Evolutionary conservation across 129 eudicot species (phyloP), one percentile per base, ranked within the genome.

Genomic region (Flaveria bidentis): DNA sequence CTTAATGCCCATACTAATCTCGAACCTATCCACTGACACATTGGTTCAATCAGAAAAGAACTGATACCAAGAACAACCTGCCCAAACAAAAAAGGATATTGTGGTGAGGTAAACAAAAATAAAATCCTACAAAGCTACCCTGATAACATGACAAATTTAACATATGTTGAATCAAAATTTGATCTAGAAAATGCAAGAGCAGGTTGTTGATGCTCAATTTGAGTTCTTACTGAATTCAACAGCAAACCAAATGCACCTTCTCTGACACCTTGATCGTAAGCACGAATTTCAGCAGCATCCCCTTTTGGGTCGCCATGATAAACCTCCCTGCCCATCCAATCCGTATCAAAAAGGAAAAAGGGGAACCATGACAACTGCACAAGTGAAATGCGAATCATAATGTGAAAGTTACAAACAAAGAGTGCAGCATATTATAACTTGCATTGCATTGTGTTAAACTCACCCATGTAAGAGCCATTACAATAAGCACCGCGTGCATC

Each of bases 231-330:
- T 61, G 97, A 93, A 82, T 93, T 93, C 88, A 93, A 85, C 84
- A 93, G 96, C 91, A 93, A 87, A 85, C 98, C 98, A 84, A 93
- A 86, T 81, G 98, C 97, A 87, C 98, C 98, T 90, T 90, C 96
- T 93, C 98, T 82, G 83, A 93, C 98, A 83, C 98, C 98, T 73
- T 88, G 82, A 82, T 88, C 93, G 74, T 93, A 93, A 70, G 92
- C 96, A 64, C 69, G 69, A 39, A 85, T 68, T 84, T 93, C 88
- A 46, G 79, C 44, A 18, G 69, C 52, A 23, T 78, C 81, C 62
- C 97, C 98, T 42, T 85, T 90, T 13, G 98, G 98, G 76, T 90
- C 85, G 12, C 98, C 97, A 36, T 88, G 95, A 87, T 81, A 93
- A 72, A 93, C 97, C 83, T 93, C 98, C 82, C 98, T 86, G 73